Base-by-base conservation (phyloP, 2,329 filamentous ascomycete species). In the Emericellopsis atlantica region DNA sequence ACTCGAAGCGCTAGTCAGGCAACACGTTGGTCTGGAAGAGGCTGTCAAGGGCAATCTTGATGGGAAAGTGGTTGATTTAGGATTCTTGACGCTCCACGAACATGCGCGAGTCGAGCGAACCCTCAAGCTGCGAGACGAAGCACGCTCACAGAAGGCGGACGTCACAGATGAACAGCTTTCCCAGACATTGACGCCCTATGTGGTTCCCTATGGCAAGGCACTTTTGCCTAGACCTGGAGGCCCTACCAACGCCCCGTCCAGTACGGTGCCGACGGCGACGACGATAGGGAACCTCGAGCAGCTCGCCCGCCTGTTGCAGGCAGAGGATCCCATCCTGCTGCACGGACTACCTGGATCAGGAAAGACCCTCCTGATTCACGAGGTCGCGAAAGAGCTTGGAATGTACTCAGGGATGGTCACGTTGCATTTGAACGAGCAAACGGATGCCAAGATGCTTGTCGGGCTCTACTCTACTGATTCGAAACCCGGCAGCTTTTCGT, bases 391-490 rank as follows among this genome's bases (percentile, higher is more conserved):
- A 51, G 76, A 82, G 49, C 74, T 96, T 42, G 84, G 84, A 45
- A 86, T 86, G 61, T 76, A 84, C 18, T 74, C 80, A 6, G 77
- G 76, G 44, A 88, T 98, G 79, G 83, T 98, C 40, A 96, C 90
- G 4, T 70, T 99, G 24, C 90, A 98, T 60, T 69, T 99, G 29
- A 98, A 98, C 56, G 92, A 96, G 60, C 93, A 99, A 60, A 96
- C 89, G 3, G 92, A 99, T 61, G 89, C 90, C 0, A 99, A 98
- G 60, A 84, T 94, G 66, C 76, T 99, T 33, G 78, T 98, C 46
- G 92, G 92, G 4, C 78, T 96, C 56, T 96, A 99, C 61, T 85
- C 90, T 1, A 92, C 88, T 18, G 89, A 88, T 43, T 77, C 83
- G 14, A 84, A 81, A 45, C 89, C 88, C 1, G 89, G 89, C 2